A percentile compares a stretch with the other conserved stretches of the same genome.
Evolutionary conservation across 345 rosid species (phyloP).

Genomic region (Cardamine occulta): DNA sequence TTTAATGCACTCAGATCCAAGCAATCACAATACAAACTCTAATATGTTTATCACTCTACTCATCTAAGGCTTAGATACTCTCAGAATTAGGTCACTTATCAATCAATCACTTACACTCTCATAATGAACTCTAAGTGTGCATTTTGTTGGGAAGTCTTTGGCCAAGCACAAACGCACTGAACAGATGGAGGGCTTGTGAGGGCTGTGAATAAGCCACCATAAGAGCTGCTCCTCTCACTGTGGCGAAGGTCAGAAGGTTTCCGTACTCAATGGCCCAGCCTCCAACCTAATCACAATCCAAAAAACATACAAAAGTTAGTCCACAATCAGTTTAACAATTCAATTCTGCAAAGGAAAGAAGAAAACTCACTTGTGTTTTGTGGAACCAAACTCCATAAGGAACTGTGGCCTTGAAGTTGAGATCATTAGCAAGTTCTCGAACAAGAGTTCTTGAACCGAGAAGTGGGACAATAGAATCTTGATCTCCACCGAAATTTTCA

Average conservation of each 20-base stretch:
- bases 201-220: conserved; percentile 91
- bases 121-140: neutral
- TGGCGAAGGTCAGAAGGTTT: conserved; percentile 65
- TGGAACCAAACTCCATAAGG: conserved; percentile 91
- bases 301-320: neutral
- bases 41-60: neutral
- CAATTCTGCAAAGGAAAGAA: neutral
- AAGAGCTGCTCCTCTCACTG: conserved; percentile 80
- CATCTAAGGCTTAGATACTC: neutral
- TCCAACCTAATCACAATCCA: conserved; percentile 55
- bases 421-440: conserved; percentile 72
- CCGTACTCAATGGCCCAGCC: conserved; percentile 82
- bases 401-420: conserved; percentile 62
- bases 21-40: too few relatives aligned
- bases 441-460: conserved; percentile 79
- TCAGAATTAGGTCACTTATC: neutral
- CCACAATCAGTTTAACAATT: neutral
- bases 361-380: conserved; percentile 70
- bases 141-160: conserved; percentile 64
- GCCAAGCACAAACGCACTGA: conserved; percentile 66
- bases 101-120: conserved; percentile 2
- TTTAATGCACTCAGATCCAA: too few relatives aligned
- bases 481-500: conserved; percentile 64
- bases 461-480: conserved; percentile 85
- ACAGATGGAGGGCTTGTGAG: conserved; percentile 75